Evolutionary conservation across 352 stramenopile genomes (phyloP), one percentile per base, ranked within the genome.

Genomic region (Globisporangium echinulatum): DNA sequence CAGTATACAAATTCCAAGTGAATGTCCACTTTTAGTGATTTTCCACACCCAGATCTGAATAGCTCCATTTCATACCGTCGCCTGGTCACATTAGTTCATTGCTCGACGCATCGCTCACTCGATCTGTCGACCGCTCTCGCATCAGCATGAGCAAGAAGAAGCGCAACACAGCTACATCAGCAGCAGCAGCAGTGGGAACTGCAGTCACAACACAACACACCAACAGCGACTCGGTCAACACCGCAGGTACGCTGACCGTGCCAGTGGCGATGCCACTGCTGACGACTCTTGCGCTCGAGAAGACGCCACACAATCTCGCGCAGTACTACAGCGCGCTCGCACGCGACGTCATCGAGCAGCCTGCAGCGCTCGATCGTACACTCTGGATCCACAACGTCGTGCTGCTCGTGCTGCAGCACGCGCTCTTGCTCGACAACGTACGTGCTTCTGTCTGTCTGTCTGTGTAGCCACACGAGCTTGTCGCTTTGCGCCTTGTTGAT

Each of bases 341-440:
- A n/a, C 15, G 39, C 0, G 70, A 86, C 4, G 64, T 59, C 1
- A 37, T 49, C 8, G 38, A 44, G 6, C 50, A 72, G 2, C 49
- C 62, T 0, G 33, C 64, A 37, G 61, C 46, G 48, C 60, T 85
- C 44, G 73, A 80, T 17, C 61, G 46, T 13, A 49, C 51, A 36
- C 51, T 81, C 7, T 73, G 79, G 62, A 17, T 82, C 15, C 68
- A 84, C 42, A 72, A 71, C 52, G 14, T 68, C 11, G 36, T 82
- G 33, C 56, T 54, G 1, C 39, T 84, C 6, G 52, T 60, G 3
- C 53, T 85, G 11, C 60, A 82, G 33, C 80, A 85, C 49, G 54
- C 52, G 13, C 54, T 83, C n/a, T 69, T 85, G 62, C 67, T 70
- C 44, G 65, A 78, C 15, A 37, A 70, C 72, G 77, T 87, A 66